Base-by-base conservation (phyloP, 768 basidiomycete species). In the Paxillus rubicundulus region DNA sequence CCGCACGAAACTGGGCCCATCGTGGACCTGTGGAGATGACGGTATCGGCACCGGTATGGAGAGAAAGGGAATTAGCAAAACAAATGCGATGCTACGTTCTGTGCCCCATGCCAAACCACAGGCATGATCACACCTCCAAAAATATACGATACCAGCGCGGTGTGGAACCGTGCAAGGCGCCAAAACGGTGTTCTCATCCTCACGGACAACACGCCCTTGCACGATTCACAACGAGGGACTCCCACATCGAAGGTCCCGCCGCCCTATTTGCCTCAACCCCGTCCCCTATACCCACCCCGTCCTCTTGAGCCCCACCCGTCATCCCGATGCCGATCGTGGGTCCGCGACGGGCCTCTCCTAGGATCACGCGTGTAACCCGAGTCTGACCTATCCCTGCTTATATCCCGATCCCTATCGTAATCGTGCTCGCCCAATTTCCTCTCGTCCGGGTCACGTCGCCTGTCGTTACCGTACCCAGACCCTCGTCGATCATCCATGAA, bases 401-500 rank as follows among this genome's bases (percentile, higher is more conserved):
- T 33, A 41, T 55, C 44, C 9, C 6, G 38, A 45, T 59, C 57
- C 10, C 50, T 45, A 18, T 48, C 39, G n/a, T 47, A 50, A 39
- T 56, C 62, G 18, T 52, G 20, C 41, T 41, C 44, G 2, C 33
- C 49, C 16, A 56, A 40, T 27, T 62, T 57, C 33, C 61, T 51
- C 13, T 66, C 52, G 17, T 68, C 66, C 3, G 55, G 1, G 27
- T 46, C 24, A 3, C 24, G 45, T 46, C 21, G 52, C 28, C 60
- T 60, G 50, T 60, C 57, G 14, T 37, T 49, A 45, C 18, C 30
- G 14, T 68, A 50, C 13, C 46, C 51, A 13, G 18, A 6, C 16
- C 58, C 60, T 45, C 66, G 54, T 24, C 60, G 63, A 18, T 59
- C 42, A 21, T 67, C 65, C 8, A 36, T 49, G 24, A 21, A 18